Base-by-base conservation (phyloP, 352 stramenopile genomes). In the Phytopythium montanum region DNA sequence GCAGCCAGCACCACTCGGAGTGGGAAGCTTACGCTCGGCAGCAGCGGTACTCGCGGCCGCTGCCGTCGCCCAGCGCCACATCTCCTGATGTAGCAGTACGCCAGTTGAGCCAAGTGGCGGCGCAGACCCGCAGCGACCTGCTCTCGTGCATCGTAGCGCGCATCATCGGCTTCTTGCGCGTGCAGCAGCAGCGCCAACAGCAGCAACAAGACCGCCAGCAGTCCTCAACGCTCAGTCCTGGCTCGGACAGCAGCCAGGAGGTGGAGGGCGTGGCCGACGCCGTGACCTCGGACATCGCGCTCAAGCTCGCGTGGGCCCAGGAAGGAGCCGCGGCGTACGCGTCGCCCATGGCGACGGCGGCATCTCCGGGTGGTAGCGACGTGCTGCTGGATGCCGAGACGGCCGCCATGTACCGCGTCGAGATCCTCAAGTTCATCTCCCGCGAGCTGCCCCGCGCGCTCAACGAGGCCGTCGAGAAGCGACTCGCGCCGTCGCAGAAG, bases 381-480 rank as follows among this genome's bases (percentile, higher is more conserved):
- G 71, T 67, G 61, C 61, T 80, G 42, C 60, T 78, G 54, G 64
- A 85, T 54, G 70, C 72, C 42, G 76, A 92, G 70, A 88, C 80
- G 18, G 82, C 77, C 52, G 79, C 76, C 64, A 92, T 90, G 81
- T 92, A 92, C 62, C 80, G 80, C 51, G 77, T 92, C 45, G 83
- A 92, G 77, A 90, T 92, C 64, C 74, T 92, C 52, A 92, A 92
- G 70, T 90, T 85, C 54, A 85, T 90, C 33, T 90, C 83, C 1
- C 82, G 84, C 25, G 83, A 92, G 53, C 72, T 92, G 25, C 80
- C 80, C n/a, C 83, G 83, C 42, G 76, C 83, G 0, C 79, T 92
- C 38, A 72, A 82, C 19, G 80, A 92, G 21, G 72, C 83, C 12
- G 75, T 90, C 0, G 79, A 92, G 62, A 89, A 88, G 52, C 70